Conservation (phyloP, 352 stramenopile genomes). For the Pythium folliculosum region DNA sequence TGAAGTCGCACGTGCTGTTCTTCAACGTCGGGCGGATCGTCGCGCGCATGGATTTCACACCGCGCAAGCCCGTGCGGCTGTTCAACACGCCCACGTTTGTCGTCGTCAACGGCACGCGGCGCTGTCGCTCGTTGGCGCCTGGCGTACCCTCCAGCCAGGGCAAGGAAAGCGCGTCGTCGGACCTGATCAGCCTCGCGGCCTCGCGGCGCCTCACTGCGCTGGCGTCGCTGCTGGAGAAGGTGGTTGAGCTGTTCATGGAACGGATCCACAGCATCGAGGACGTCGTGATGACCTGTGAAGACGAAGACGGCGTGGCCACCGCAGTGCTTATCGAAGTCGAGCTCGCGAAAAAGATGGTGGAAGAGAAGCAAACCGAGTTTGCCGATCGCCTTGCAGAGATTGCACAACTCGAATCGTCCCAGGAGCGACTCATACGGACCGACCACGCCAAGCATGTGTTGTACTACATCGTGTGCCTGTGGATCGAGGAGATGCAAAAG, state of each 20-base stretch:
- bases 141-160: neutral
- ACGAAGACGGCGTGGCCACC: conserved; percentile 51
- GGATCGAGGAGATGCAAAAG: conserved; percentile 75
- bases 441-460: conserved; percentile 55
- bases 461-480: conserved; percentile 71
- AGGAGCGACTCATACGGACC: conserved; percentile 42
- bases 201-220: conserved; percentile 10
- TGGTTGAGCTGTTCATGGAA: conserved; percentile 58
- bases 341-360: conserved; percentile 50
- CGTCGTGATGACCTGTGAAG: conserved; percentile 64
- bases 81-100: conserved; percentile 22
- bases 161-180: conserved; percentile 20
- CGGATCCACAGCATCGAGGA: conserved; percentile 64
- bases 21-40: conserved; percentile 81
- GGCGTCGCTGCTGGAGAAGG: conserved; percentile 35
- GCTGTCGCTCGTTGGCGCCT: conserved; percentile 9
- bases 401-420: conserved; percentile 24
- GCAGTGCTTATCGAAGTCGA: conserved; percentile 73
- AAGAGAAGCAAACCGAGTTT: conserved; percentile 46
- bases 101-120: conserved; percentile 21
- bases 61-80: conserved; percentile 40
- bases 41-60: conserved; percentile 65
- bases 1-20: conserved; percentile 75
- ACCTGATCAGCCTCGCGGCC: conserved; percentile 33
- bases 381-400: conserved; percentile 46